Evolutionary conservation across 805 yeast species (phyloP).

Genomic region (Ogataea naganishii): DNA sequence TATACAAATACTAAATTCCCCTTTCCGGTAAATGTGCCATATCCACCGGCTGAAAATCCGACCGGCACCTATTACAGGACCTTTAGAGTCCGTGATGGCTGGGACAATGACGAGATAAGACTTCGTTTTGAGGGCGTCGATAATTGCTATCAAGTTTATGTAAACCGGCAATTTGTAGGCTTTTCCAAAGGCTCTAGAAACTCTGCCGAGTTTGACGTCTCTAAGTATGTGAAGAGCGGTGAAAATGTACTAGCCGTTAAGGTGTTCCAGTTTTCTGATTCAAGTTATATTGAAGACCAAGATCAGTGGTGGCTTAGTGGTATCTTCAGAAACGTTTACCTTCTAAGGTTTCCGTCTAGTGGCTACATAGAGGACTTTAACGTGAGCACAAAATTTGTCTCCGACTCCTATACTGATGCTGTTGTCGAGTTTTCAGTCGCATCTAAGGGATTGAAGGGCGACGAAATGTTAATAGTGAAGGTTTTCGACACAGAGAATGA

Average conservation of each 20-base stretch:
- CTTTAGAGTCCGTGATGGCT: conserved; percentile 14
- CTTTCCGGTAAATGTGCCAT: conserved; percentile 25
- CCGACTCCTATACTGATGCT: conserved; percentile 6
- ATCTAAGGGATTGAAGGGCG: conserved; percentile 2
- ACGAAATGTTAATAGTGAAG: neutral
- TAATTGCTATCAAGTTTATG: conserved; percentile 22
- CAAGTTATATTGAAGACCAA: conserved; percentile 27
- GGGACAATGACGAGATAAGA: conserved; percentile 10
- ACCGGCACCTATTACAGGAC: conserved; percentile 23
- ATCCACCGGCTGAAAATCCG: conserved; percentile 24
- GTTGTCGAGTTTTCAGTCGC: conserved; percentile 2
- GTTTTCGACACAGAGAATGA: neutral
- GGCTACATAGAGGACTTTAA: conserved; percentile 22
- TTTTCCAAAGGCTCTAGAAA: conserved; percentile 25
- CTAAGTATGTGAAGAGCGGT: conserved; percentile 6
- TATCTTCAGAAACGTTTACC: conserved; percentile 27
- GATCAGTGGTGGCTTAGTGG: conserved; percentile 34
- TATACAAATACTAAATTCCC: conserved; percentile 26
- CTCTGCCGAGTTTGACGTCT: conserved; percentile 23
- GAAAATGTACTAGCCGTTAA: conserved; percentile 14
- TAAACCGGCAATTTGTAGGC: conserved; percentile 25
- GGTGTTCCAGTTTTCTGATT: conserved; percentile 25
- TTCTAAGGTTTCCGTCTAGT: conserved; percentile 15
- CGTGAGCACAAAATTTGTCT: conserved; percentile 14
- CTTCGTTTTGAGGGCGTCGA: conserved; percentile 29